Conservation (phyloP, 179 eudicot species). For the Drosera spatulata region DNA sequence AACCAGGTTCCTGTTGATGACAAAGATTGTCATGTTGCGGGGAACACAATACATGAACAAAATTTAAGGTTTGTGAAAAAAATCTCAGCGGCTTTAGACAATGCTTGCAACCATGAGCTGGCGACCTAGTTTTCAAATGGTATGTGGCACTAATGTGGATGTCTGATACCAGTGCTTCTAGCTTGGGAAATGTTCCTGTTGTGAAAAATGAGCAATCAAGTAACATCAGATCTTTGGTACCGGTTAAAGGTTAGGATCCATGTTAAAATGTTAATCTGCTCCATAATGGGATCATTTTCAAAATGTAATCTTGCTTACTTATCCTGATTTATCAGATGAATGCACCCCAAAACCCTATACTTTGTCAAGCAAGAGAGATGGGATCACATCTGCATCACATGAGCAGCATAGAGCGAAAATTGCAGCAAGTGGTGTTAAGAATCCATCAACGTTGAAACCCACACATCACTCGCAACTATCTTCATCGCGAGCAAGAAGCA, state of each 20-base stretch:
- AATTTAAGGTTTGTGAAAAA: conserved; percentile 27
- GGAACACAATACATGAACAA: conserved; percentile 12
- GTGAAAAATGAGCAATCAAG: conserved; percentile 9
- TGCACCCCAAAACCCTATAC: conserved; percentile 55
- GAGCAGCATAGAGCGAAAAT: conserved; percentile 49
- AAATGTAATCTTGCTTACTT: neutral
- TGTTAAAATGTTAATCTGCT: neutral
- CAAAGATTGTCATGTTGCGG: conserved; percentile 11
- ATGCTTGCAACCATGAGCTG: neutral
- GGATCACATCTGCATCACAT: conserved; percentile 20
- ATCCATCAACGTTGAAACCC: conserved; percentile 56
- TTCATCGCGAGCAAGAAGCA: conserved; percentile 37
- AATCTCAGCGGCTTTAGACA: neutral
- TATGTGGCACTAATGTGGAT: conserved; percentile 1
- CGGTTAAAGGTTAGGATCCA: conserved; percentile 17
- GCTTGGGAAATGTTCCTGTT: conserved; percentile 4
- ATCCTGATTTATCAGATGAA: conserved; percentile 13
- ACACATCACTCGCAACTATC: conserved; percentile 24
- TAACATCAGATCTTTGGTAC: conserved; percentile 6
- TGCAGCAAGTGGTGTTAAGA: conserved; percentile 49
- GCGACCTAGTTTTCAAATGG: neutral
- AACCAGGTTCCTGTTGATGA: conserved; percentile 15
- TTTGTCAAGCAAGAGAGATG: conserved; percentile 16
- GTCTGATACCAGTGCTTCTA: conserved; percentile 12
- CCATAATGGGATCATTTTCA: neutral